phyloP scores from a whole-genome alignment of 352 stramenopile species.

The Phytophthora brassicae region DNA sequence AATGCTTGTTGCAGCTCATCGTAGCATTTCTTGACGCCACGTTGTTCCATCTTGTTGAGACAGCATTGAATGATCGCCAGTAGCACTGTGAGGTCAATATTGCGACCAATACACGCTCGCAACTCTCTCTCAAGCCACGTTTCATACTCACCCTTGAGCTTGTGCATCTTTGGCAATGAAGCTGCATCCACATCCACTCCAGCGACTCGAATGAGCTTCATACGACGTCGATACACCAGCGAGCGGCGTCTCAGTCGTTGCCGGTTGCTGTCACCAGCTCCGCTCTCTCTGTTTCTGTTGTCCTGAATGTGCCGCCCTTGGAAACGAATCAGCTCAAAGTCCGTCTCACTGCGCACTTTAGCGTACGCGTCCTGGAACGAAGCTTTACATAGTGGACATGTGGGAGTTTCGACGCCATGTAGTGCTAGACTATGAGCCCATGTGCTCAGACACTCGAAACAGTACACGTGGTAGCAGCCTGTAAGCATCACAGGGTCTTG shows the following conservation, averaged over 20 bases:
- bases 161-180: constrained; percentile 42
- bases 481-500: constrained; percentile 61
- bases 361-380: constrained; percentile 56
- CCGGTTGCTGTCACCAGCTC: background rate
- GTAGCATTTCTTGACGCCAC: constrained; percentile 40
- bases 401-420: constrained; percentile 50
- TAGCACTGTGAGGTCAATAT: constrained; percentile 70
- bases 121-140: constrained; percentile 66
- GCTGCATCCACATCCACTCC: constrained; percentile 24
- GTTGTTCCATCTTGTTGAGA: constrained; percentile 51
- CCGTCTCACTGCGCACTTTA: constrained; percentile 65
- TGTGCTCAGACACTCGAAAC: constrained; percentile 60
- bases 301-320: constrained; percentile 23
- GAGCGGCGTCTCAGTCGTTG: constrained; percentile 40
- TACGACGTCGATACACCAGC: constrained; percentile 55
- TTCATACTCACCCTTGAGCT: constrained; percentile 59
- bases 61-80: constrained; percentile 63
- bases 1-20: constrained; percentile 50
- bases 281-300: constrained; percentile 15
- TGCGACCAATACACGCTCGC: constrained; percentile 60
- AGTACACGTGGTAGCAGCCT: constrained; percentile 74
- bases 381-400: constrained; percentile 74
- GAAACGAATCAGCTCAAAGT: constrained; percentile 63
- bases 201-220: constrained; percentile 57
- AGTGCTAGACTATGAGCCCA: constrained; percentile 63